Base-by-base conservation (phyloP, 2,329 filamentous ascomycete genomes). In the Xylariaceae sp. region DNA sequence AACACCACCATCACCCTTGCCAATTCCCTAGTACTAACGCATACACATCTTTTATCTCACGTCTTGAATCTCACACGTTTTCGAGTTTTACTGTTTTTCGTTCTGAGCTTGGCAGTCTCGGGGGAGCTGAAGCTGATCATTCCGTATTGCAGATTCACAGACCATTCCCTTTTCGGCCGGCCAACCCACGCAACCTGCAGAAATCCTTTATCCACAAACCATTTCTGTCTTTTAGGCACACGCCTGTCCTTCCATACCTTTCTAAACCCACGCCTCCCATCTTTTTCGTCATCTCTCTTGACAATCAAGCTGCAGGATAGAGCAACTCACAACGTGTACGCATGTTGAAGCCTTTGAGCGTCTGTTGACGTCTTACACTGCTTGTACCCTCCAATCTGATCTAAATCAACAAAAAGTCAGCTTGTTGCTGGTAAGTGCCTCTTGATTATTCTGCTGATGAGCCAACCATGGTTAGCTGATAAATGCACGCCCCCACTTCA, bases 91-190 rank as follows among this genome's bases (percentile, higher is more conserved):
- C 39, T 47, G 16, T 28, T 37, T 33, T 24, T 39, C 21, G 21
- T 26, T 31, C 17, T 40, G 52, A 48, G 21, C 45, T 46, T 53
- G 29, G 36, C 48, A 51, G 44, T 24, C 26, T 41, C 29, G 12
- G 39, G 46, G 50, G 48, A 57, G 41, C 37, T 51, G 53, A 58
- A 61, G 60, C 60, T 63, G 58, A 63, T 61, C 44, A 46, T 60
- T 58, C 45, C 51, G 57, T 65, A 57, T 59, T 62, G 65, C 63
- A 67, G 63, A 53, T 63, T 63, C 50, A 53, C 57, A 53, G 54
- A 58, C 60, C 53, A 66, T 53, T 60, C 64, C 60, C 56, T 39
- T 67, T 63, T 65, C 52, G 61, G 65, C 47, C 37, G 56, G 61
- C 58, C 43, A 56, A 39, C 39, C 23, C 47, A 46, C 21, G 19